These are phyloP conservation scores for Erodium moschatum DNA, from an alignment of 441 rosid species.

Conservation along the genomic window DNA sequence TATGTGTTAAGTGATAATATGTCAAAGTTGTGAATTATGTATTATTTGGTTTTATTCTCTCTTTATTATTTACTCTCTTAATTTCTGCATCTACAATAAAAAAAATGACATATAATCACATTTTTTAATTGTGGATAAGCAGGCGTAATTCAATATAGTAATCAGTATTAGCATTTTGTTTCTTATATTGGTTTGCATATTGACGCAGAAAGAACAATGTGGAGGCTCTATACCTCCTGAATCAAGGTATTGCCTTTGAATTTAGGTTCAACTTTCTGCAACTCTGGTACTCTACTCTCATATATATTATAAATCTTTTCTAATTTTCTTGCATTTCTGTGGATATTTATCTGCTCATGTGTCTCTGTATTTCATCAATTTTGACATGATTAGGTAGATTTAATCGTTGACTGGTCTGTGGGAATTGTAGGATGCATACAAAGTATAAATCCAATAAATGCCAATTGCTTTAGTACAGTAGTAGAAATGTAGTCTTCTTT, in stretches of 20 bases:
- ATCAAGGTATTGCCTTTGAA: constrained; percentile 35
- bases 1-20: constrained; percentile 17
- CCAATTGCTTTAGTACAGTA: background rate
- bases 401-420: background rate
- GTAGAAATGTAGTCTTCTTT: background rate
- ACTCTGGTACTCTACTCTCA: background rate
- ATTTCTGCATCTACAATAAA: background rate
- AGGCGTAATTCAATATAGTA: background rate
- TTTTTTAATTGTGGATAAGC: background rate
- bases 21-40: background rate
- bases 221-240: constrained; percentile 25
- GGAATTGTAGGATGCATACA: background rate
- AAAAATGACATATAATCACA: background rate
- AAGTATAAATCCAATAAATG: background rate
- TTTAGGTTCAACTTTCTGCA: constrained; percentile 7
- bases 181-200: constrained; percentile 15
- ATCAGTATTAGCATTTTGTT: constrained; percentile 13
- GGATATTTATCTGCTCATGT: background rate
- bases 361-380: background rate
- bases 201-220: constrained; percentile 22
- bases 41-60: background rate
- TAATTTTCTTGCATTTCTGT: background rate
- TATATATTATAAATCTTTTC: background rate
- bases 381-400: background rate
- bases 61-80: background rate